Evolutionary conservation across 2,329 filamentous ascomycete species (phyloP).

Genomic region (Bretziella fagacearum): DNA sequence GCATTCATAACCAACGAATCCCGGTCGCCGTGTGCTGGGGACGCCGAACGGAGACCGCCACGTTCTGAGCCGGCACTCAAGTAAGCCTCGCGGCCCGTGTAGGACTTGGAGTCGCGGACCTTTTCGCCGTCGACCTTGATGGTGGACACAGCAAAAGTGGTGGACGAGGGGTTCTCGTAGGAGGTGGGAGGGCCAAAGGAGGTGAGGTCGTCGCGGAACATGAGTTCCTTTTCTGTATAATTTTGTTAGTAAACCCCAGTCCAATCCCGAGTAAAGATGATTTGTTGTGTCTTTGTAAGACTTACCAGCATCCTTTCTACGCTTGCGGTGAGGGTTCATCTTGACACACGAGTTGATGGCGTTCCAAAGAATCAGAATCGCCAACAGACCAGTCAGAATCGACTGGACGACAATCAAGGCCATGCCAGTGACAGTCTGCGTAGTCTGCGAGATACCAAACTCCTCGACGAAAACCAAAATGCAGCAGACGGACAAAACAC

Average conservation of each 20-base stretch:
- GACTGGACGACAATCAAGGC: constrained; percentile 86
- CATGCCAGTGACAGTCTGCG: constrained; percentile 86
- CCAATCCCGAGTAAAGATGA: background rate
- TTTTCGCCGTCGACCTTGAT: constrained; percentile 20
- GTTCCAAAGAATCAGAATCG: constrained; percentile 78
- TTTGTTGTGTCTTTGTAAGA: background rate
- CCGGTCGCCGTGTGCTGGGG: constrained; percentile 16
- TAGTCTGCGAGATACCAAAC: constrained; percentile 75
- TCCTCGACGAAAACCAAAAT: constrained; percentile 90
- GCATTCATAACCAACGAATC: constrained; percentile 23
- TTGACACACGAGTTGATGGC: constrained; percentile 67
- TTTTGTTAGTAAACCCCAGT: constrained; percentile 18
- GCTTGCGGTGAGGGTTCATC: constrained; percentile 78
- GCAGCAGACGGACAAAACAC: constrained; percentile 73
- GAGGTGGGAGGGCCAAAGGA: constrained; percentile 77
- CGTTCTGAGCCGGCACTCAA: constrained; percentile 6
- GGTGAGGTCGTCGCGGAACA: constrained; percentile 60
- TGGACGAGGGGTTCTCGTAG: constrained; percentile 29
- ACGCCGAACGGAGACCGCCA: constrained; percentile 18
- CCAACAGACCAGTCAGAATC: constrained; percentile 62
- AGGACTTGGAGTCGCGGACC: background rate
- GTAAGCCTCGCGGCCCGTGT: constrained; percentile 4
- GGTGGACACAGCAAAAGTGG: constrained; percentile 29
- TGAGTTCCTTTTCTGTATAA: constrained; percentile 43
- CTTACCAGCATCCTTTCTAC: constrained; percentile 76